Conservation (phyloP, 805 yeast genomes). For the Lachancea nothofagi region DNA sequence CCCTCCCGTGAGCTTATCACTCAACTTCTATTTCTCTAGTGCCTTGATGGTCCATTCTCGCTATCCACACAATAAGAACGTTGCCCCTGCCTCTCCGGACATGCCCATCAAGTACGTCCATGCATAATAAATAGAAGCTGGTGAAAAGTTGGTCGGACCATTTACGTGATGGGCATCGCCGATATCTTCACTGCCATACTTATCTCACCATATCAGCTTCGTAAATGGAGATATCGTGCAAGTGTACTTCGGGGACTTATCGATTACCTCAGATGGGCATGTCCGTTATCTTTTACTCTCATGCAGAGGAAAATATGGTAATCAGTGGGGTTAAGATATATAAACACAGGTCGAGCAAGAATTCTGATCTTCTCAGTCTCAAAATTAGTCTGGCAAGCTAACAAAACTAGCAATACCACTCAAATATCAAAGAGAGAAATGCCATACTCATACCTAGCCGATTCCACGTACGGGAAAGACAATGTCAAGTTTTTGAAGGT, state of each 20-base stretch:
- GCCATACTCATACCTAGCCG: constrained; percentile 29
- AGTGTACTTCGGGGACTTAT: neutral
- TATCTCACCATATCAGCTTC: neutral
- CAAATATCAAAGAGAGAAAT: constrained; percentile 6
- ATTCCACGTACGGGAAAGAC: constrained; percentile 83
- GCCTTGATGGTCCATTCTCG: neutral
- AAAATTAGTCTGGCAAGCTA: neutral
- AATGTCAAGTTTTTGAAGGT: constrained; percentile 91
- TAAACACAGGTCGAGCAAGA: neutral
- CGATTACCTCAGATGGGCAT: constrained; percentile 5
- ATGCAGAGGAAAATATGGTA: neutral
- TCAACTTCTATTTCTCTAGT: no score
- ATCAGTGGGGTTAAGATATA: neutral
- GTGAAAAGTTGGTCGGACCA: neutral
- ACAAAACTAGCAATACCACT: neutral
- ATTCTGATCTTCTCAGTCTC: neutral
- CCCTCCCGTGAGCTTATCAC: no score
- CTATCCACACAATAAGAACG: neutral
- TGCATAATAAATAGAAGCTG: neutral
- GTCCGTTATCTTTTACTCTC: constrained; percentile 2
- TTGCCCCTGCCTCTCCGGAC: neutral
- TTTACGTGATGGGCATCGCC: constrained; percentile 1
- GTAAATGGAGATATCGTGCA: constrained; percentile 1
- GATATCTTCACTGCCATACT: neutral
- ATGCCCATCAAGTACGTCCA: neutral